Conservation (phyloP, 345 rosid species). For the Boechera stricta region DNA sequence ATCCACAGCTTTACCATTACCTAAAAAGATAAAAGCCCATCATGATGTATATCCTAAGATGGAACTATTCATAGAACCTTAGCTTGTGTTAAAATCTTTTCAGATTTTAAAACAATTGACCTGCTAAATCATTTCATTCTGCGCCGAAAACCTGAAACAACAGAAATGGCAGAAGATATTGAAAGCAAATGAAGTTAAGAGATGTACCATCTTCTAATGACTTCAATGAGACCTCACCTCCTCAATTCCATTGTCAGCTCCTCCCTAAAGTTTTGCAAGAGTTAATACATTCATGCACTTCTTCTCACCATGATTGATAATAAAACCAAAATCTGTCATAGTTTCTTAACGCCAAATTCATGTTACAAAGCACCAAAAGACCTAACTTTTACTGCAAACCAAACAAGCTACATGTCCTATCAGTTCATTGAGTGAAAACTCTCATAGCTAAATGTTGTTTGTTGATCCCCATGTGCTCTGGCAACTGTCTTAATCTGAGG, state of each 20-base stretch:
- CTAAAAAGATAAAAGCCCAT: not conserved
- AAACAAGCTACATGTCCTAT: slow-evolving; percentile 16
- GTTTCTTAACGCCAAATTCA: not conserved
- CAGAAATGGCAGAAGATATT: slow-evolving; percentile 40
- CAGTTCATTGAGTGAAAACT: slow-evolving; percentile 6
- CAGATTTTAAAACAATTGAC: not conserved
- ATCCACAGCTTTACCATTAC: slow-evolving; percentile 30
- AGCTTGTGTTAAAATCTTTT: not conserved
- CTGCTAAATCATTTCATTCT: not conserved
- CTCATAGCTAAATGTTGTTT: slow-evolving; percentile 30
- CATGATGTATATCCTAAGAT: not conserved
- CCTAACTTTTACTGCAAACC: slow-evolving; percentile 21
- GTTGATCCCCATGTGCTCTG: slow-evolving; percentile 22
- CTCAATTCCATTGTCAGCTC: not conserved
- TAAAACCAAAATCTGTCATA: not conserved
- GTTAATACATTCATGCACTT: not conserved
- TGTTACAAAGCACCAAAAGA: slow-evolving; percentile 8
- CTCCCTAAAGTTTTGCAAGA: not conserved
- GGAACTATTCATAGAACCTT: not conserved
- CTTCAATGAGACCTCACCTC: not conserved
- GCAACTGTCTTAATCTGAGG: slow-evolving; percentile 13
- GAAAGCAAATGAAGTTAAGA: not conserved
- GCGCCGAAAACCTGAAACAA: not conserved
- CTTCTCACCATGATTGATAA: slow-evolving; percentile 9
- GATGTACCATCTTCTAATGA: not conserved